Base-by-base conservation (phyloP, 2,329 filamentous ascomycete genomes). In the Alternaria infectoria region DNA sequence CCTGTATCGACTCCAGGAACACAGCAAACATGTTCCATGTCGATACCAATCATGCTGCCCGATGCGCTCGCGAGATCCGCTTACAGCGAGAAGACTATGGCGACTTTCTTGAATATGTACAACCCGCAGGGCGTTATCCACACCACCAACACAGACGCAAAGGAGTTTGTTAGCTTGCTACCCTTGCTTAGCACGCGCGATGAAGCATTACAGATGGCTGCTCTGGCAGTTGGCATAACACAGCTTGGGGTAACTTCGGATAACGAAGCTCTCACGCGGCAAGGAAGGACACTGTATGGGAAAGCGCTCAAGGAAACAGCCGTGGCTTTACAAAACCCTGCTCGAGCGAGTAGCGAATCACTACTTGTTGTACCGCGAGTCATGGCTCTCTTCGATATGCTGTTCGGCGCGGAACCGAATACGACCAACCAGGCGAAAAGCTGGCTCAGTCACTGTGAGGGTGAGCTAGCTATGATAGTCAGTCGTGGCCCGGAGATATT, bases 381-480 rank as follows among this genome's bases (percentile, higher is more conserved):
- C 30, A 69, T 66, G 64, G 71, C 59, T 11, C 49, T 75, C 6
- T 76, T 72, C 49, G 73, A 73, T 57, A 74, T 78, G 3, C 40
- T 77, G n/a, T 77, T 73, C 44, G 73, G 74, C n/a, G 68, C 67
- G 21, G 71, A 76, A 23, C 59, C 45, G 25, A 57, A 71, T n/a
- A 52, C 65, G 1, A 28, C 43, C 8, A 59, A 61, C 12, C 75
- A 76, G 52, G 74, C 71, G 4, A 61, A 67, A 15, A 74, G 72
- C 52, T 77, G 74, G 74, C 59, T 71, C 26, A 75, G 67, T 23
- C 75, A 77, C 59, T 70, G 70, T 7, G 64, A 73, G 25, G 75
- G 74, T 2, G 74, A 77, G 30, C 47, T 72, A 40, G 68, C 72
- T 4, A 57, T 77, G 55, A 65, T 75, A 21, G 45, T 68, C 9